Base-by-base conservation (phyloP, 352 stramenopile genomes). In the Peronospora belbahrii region DNA sequence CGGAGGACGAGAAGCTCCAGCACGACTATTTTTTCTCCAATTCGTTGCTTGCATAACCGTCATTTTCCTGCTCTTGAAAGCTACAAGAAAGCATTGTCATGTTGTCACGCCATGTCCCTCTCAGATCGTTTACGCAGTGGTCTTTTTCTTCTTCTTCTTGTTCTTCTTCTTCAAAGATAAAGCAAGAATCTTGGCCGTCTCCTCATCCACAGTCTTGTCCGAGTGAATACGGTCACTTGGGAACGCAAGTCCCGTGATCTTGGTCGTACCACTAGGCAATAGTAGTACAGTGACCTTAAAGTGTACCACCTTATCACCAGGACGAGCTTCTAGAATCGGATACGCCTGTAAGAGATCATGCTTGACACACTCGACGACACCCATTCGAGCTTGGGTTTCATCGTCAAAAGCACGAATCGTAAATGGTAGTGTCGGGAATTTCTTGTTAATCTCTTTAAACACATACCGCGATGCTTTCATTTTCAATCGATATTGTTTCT, bases 231-330 rank as follows among this genome's bases (percentile, higher is more conserved):
- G 68, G 52, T 97, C 95, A 13, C 56, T 62, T 20, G 89, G 89
- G 59, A 98, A 83, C 18, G 78, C 59, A 39, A 98, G 67, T 38
- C 95, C 96, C 34, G 95, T 98, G 42, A 99, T 97, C 73, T 97
- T 94, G 23, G 78, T 83, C 3, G 95, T 97, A 57, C 97, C 97
- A 28, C 80, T 96, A 22, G 94, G 88, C 48, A 99, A 62, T 36
- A 99, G 77, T 42, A 99, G 74, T 35, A 99, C 91, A 9, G 97
- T 99, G 44, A 88, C 95, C 83, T 99, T 99, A 74, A 99, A 98
- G 74, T 99, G 97, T 4, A 94, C 96, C 23, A 99, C 89, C 61
- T 97, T 94, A 42, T 97, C 95, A 36, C 93, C 95, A 8, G 74
- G 67, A 41, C 89, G 84, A 49, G 97, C 96, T 65, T 97, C 85